Conservation (phyloP, 768 basidiomycete species). For the Plicaturopsis crispa region DNA sequence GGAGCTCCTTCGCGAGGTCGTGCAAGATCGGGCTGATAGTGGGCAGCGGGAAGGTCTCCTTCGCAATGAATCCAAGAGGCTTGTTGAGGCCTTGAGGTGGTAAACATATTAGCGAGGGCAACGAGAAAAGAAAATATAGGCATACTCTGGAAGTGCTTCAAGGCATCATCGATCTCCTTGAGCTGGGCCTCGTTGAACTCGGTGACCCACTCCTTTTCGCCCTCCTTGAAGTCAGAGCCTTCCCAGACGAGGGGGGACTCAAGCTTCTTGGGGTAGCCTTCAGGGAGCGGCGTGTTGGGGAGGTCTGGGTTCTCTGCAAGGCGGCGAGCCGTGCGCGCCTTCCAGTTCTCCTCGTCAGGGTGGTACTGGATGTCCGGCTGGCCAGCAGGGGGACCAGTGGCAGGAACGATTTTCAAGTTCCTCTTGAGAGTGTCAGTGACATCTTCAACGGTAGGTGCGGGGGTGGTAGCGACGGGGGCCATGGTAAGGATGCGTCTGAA, state of each 20-base stretch:
- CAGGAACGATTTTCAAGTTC: too few relatives aligned
- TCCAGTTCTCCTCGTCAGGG: conserved; percentile 31
- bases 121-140: neutral
- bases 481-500: too few relatives aligned
- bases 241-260: conserved; percentile 38
- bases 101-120: neutral
- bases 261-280: conserved; percentile 26
- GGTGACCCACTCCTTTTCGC: conserved; percentile 36
- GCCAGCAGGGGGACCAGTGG: conserved; percentile 11
- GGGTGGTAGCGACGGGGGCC: too few relatives aligned
- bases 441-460: too few relatives aligned
- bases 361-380: conserved; percentile 38
- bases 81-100: conserved; percentile 16
- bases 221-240: conserved; percentile 29
- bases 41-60: conserved; percentile 36
- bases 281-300: conserved; percentile 25
- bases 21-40: conserved; percentile 26
- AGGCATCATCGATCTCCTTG: conserved; percentile 29
- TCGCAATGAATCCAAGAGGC: conserved; percentile 25
- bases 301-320: conserved; percentile 29
- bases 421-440: too few relatives aligned
- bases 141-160: conserved; percentile 32
- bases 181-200: conserved; percentile 24
- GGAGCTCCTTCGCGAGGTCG: conserved; percentile 32
- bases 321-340: conserved; percentile 27